Evolutionary conservation across 225 moss, liverwort and hornwort species (phyloP).

Genomic region (Straminergon stramineum): DNA sequence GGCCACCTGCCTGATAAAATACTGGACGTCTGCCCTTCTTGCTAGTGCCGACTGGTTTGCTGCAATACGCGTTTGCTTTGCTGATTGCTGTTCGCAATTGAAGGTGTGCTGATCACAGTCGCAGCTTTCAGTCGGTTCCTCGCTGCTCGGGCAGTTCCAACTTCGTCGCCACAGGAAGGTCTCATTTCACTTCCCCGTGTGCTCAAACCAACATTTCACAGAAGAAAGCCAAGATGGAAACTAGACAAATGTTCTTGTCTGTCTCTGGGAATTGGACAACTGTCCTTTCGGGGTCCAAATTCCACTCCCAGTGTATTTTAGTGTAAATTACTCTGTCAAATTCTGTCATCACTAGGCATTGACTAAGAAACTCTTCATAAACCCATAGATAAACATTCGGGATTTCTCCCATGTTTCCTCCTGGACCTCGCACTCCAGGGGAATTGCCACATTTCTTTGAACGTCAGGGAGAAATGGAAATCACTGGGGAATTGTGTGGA

Average conservation of each 20-base stretch:
- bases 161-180: background rate
- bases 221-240: background rate
- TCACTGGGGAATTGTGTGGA: background rate
- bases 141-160: background rate
- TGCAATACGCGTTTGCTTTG: background rate
- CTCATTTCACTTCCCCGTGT: background rate
- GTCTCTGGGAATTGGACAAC: background rate
- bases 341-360: background rate
- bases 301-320: background rate
- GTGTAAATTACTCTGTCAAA: background rate
- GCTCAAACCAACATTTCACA: background rate
- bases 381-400: background rate
- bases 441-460: too few species aligned
- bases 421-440: background rate
- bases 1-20: too few species aligned
- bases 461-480: background rate
- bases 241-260: background rate
- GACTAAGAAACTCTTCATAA: background rate
- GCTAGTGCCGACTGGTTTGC: background rate
- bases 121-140: background rate
- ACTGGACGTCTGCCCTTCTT: too few species aligned
- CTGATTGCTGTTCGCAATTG: background rate
- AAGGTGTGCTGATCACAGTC: background rate
- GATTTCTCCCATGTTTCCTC: background rate
- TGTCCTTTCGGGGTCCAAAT: background rate